Evolutionary conservation across 345 rosid genomes (phyloP).

Genomic region (Lenwebbia sp.): DNA sequence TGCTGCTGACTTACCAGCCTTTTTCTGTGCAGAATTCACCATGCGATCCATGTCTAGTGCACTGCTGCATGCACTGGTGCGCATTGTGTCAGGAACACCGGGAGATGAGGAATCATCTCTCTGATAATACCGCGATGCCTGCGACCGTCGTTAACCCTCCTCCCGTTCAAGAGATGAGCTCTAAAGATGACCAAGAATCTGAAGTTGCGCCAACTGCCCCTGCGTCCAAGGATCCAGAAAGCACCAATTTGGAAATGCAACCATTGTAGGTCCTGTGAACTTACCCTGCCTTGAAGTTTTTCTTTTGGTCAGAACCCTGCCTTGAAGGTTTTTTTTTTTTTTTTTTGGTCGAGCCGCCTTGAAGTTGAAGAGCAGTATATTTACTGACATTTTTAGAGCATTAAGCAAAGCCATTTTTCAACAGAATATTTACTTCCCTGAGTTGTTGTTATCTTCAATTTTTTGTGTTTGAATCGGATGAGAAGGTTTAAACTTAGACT

Average conservation of each 20-base stretch:
- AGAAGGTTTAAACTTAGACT: too few species aligned
- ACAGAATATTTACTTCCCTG: background rate
- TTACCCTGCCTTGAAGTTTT: background rate
- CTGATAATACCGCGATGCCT: constrained; percentile 25
- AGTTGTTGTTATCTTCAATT: background rate
- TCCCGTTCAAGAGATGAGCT: constrained; percentile 62
- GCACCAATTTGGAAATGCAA: constrained; percentile 36
- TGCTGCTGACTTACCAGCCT: background rate
- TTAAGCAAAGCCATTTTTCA: background rate
- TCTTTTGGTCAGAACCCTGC: background rate
- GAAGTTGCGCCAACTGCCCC: constrained; percentile 10
- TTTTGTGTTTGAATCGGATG: background rate
- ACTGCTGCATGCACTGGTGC: constrained; percentile 86
- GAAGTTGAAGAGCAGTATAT: background rate
- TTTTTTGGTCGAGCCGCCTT: background rate
- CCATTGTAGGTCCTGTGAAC: constrained; percentile 22
- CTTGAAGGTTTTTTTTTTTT: background rate
- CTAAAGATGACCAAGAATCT: constrained; percentile 17
- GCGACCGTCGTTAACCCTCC: constrained; percentile 63
- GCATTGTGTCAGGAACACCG: constrained; percentile 92
- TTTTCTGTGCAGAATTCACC: constrained; percentile 55
- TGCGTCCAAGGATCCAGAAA: constrained; percentile 27
- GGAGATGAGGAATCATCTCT: constrained; percentile 79
- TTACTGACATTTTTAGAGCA: background rate
- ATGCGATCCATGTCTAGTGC: constrained; percentile 75